Percentiles rank a stretch among this genome's conserved stretches.
phyloP scores from a whole-genome alignment of 192 early-diverging fungal species.

The Gigaspora rosea region DNA sequence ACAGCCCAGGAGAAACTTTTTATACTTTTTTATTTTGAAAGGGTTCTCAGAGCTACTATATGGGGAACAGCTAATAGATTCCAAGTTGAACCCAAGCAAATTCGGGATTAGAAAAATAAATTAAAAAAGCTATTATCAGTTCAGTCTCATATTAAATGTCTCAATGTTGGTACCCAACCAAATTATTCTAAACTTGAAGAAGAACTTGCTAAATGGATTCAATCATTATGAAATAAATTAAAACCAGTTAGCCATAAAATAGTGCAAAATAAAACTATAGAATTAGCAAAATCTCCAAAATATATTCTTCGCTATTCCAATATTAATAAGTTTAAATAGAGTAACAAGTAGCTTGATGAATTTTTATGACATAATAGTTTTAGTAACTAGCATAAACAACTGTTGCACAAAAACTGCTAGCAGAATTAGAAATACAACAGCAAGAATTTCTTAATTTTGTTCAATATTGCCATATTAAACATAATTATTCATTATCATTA shows the following conservation, averaged over 20 bases:
- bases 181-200: background rate
- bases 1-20: background rate
- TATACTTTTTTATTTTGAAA: background rate
- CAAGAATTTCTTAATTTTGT: slow-evolving; percentile 21
- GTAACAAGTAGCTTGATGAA: background rate
- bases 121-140: background rate
- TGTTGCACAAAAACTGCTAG: background rate
- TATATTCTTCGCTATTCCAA: background rate
- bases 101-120: background rate
- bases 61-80: background rate
- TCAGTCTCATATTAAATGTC: background rate
- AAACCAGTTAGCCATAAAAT: background rate
- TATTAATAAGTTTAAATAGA: background rate
- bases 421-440: slow-evolving; percentile 12
- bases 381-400: slow-evolving; percentile 3
- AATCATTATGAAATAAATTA: background rate
- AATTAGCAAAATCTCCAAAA: background rate
- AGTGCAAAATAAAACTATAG: slow-evolving; percentile 3
- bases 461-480: background rate
- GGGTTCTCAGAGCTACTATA: background rate
- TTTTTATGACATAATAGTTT: background rate
- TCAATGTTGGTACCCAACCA: background rate
- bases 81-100: background rate
- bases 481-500: slow-evolving; percentile 14
- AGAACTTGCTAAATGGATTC: background rate